Evolutionary conservation across 2,329 filamentous ascomycete genomes (phyloP), one percentile per base, ranked within the genome.

Genomic region (Monascus ruber): DNA sequence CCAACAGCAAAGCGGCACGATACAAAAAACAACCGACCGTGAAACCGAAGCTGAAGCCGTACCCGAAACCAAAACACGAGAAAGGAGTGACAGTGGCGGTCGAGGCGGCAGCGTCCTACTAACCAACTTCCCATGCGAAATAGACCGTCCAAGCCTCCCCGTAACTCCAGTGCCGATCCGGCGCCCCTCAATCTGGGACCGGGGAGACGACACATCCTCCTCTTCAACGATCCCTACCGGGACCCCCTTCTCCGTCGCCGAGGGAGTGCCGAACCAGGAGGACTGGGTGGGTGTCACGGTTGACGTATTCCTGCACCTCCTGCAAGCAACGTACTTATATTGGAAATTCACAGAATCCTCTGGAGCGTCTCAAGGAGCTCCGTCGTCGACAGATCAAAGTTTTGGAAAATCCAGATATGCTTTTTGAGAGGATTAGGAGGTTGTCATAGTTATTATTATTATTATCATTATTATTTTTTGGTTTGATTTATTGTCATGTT

Each of bases 221-320:
- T 17, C 17, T 17, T 17, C 17, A 17, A 17, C 17, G 3, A 17
- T 3, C 17, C 3, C 17, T 17, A 17, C 17, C 17, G 3, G 3
- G 17, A 17, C 17, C 17, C 17, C 3, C 17, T 17, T 17, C 17
- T 17, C 17, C 17, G 2, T 17, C 17, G 17, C 88, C 36, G 77
- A 85, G 58, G 88, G 86, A 37, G 87, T 94, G 47, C 87, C 88
- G 45, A 72, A 77, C 61, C 88, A 94, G 73, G 74, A 77, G 58
- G 85, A 94, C 63, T 95, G 89, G 89, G 87, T 94, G 86, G 82
- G 85, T 85, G 72, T 69, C 55, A 64, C 65, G 59, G 56, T 59
- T 61, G 59, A 64, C 62, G 55, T 55, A 50, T 62, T 65, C 59
- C 56, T 63, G 52, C 56, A 62, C 48, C 49, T 68, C 53, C 56